Percentiles rank a stretch among this genome's conserved stretches.
Conservation (phyloP, 371 early-diverging fungal species). For the Entomophthora muscae region DNA sequence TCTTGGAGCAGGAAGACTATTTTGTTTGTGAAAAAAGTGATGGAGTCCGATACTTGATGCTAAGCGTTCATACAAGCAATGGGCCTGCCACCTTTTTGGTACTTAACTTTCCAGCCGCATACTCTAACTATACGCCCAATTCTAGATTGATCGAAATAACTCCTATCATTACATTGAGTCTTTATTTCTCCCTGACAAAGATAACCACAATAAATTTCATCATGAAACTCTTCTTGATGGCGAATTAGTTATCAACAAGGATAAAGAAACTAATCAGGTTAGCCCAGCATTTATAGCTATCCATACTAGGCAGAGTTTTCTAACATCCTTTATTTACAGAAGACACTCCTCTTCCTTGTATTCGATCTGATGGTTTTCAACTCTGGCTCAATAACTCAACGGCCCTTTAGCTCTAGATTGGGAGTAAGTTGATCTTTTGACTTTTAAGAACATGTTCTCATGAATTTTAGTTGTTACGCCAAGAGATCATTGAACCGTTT, state of each 20-base stretch:
- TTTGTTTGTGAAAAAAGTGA: slow-evolving; percentile 81
- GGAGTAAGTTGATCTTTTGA: slow-evolving; percentile 23
- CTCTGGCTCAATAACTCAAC: slow-evolving; percentile 23
- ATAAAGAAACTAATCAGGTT: slow-evolving; percentile 23
- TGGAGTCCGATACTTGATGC: slow-evolving; percentile 56
- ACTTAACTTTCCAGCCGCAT: slow-evolving; percentile 1
- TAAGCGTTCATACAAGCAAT: slow-evolving; percentile 23
- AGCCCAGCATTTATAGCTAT: too few species aligned
- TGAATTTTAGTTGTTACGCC: slow-evolving; percentile 24
- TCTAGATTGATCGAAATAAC: slow-evolving; percentile 42
- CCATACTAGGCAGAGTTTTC: neutral
- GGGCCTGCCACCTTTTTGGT: slow-evolving; percentile 39
- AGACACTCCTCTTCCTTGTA: slow-evolving; percentile 32
- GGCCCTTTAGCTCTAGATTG: slow-evolving; percentile 35
- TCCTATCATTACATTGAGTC: slow-evolving; percentile 32
- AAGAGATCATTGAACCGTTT: slow-evolving; percentile 39
- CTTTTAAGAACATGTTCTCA: neutral
- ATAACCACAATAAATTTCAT: slow-evolving; percentile 25
- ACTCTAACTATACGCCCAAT: neutral
- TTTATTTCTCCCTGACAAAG: slow-evolving; percentile 24
- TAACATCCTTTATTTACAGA: slow-evolving; percentile 13
- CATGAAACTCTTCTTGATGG: slow-evolving; percentile 58
- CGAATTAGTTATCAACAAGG: slow-evolving; percentile 37
- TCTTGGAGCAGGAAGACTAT: slow-evolving; percentile 59
- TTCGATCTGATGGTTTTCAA: slow-evolving; percentile 45